Evolutionary conservation across 2,329 filamentous ascomycete genomes (phyloP).

Genomic region (Delphinella strobiligena): DNA sequence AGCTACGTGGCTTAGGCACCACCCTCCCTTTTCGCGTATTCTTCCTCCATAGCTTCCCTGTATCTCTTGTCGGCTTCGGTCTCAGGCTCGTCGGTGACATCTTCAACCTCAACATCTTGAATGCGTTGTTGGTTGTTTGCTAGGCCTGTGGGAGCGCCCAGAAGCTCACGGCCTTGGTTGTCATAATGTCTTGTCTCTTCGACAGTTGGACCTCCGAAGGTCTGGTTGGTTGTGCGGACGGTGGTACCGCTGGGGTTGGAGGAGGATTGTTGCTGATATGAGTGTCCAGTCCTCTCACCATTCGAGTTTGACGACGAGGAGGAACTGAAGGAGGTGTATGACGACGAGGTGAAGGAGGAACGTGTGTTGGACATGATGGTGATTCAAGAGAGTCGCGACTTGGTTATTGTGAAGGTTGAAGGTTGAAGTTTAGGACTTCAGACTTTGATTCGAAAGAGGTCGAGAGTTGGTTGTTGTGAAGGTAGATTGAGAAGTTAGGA

Average conservation of each 20-base stretch:
- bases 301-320: constrained; percentile 14
- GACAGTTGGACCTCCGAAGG: constrained; percentile 17
- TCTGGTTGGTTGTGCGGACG: constrained; percentile 17
- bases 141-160: constrained; percentile 8
- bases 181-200: constrained; percentile 19
- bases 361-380: constrained; percentile 11
- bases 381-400: no score
- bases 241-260: constrained; percentile 16
- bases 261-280: constrained; percentile 15
- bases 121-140: constrained; percentile 4
- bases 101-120: constrained; percentile 14
- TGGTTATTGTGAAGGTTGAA: background rate
- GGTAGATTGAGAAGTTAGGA: no score
- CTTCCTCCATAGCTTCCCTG: constrained; percentile 30
- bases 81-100: constrained; percentile 21
- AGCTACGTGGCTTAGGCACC: constrained; percentile 19
- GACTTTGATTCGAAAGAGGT: no score
- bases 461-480: no score
- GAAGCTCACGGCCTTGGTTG: constrained; percentile 17
- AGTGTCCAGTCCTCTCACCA: constrained; percentile 13
- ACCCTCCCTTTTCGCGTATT: constrained; percentile 33
- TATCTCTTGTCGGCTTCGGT: constrained; percentile 25
- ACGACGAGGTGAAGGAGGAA: constrained; percentile 7
- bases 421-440: background rate
- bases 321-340: constrained; percentile 14